These are phyloP conservation scores for Sporopachydermia cereana DNA, from an alignment of 1,139 yeast genomes.

Conservation along the genomic window DNA sequence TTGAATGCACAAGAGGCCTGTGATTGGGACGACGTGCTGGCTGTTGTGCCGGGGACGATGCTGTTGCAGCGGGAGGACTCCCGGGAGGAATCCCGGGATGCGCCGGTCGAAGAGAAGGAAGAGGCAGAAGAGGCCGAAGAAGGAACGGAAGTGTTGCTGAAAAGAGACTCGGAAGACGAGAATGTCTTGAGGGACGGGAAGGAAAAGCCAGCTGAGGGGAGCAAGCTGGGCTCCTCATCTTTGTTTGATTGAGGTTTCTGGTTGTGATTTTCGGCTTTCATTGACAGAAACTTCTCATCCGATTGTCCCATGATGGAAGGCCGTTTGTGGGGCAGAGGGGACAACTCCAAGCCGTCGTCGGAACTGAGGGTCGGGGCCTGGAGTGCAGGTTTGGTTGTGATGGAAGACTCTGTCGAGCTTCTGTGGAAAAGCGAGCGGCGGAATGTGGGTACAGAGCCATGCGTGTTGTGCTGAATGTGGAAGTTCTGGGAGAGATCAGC, in stretches of 20 bases:
- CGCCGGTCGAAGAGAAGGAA: conserved; percentile 10
- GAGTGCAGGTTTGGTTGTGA: neutral
- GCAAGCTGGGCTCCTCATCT: neutral
- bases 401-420: conserved; percentile 1
- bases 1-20: neutral
- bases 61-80: too few species aligned
- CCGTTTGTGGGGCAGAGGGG: conserved; percentile 4
- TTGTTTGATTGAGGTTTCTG: too few species aligned
- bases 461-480: conserved; percentile 22
- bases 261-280: neutral
- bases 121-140: conserved; percentile 9
- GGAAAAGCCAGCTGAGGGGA: neutral
- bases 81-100: too few species aligned
- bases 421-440: neutral
- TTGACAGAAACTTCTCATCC: neutral
- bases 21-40: neutral
- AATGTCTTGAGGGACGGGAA: neutral
- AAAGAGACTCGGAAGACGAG: neutral
- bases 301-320: neutral
- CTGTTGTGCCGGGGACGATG: neutral
- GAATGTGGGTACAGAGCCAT: neutral
- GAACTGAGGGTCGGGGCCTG: too few species aligned
- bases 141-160: conserved; percentile 7
- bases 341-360: neutral
- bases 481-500: conserved; percentile 37